phyloP scores from a whole-genome alignment of 192 early-diverging fungal genomes.

The Backusella circina region DNA sequence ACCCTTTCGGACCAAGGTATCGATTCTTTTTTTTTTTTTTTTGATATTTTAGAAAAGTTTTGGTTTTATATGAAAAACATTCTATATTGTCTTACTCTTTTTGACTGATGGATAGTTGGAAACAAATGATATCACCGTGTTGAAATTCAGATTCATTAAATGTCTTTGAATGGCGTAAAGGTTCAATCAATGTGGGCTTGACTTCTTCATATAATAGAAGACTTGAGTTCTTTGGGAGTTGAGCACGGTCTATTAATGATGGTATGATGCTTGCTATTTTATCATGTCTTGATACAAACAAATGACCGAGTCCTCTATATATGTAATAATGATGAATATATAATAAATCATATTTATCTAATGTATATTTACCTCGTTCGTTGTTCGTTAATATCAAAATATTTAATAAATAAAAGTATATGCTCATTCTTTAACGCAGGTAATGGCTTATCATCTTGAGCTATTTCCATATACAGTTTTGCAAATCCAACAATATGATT shows the following conservation, averaged over 20 bases:
- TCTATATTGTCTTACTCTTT: background rate
- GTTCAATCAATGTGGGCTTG: background rate
- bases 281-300: background rate
- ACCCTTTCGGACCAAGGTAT: background rate
- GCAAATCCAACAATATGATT: slow-evolving; percentile 18
- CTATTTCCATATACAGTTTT: slow-evolving; percentile 21
- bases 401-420: slow-evolving; percentile 83
- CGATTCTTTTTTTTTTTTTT: slow-evolving; percentile 14
- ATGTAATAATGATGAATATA: background rate
- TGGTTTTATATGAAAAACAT: too few relatives aligned
- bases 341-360: background rate
- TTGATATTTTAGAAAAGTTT: background rate
- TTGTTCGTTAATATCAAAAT: slow-evolving; percentile 64
- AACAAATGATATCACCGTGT: slow-evolving; percentile 15
- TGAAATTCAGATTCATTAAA: slow-evolving; percentile 8
- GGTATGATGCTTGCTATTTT: background rate
- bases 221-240: background rate
- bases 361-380: slow-evolving; percentile 47
- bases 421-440: background rate
- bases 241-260: background rate
- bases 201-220: slow-evolving; percentile 11
- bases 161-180: background rate
- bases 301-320: background rate
- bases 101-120: background rate
- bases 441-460: background rate